Percentiles rank a stretch among this genome's conserved stretches.
Evolutionary conservation across 495 filamentous ascomycete species (phyloP).

Genomic region (Diplogelasinospora grovesii): DNA sequence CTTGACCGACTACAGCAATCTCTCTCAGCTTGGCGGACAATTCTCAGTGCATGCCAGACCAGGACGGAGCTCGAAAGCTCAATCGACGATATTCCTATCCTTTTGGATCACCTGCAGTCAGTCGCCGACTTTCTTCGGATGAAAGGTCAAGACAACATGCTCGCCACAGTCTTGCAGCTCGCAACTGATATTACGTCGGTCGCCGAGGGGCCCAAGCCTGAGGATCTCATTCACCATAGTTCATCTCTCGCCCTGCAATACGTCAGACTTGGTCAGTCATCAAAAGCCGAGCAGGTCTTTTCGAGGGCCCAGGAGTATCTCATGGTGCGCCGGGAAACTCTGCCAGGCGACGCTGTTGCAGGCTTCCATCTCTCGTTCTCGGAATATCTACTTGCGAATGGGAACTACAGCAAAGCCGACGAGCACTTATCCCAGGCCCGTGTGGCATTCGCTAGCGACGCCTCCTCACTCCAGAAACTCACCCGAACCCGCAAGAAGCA

Average conservation of each 20-base stretch:
- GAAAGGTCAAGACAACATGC: conserved; percentile 49
- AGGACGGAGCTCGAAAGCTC: conserved; percentile 43
- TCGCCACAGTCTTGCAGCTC: conserved; percentile 42
- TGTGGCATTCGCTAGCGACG: conserved; percentile 18
- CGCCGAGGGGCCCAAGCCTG: conserved; percentile 41
- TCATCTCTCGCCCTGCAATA: conserved; percentile 63
- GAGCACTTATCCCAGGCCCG: conserved; percentile 34
- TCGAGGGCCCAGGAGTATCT: conserved; percentile 45
- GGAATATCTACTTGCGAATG: conserved; percentile 66
- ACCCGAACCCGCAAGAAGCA: conserved; percentile 28
- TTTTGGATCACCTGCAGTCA: conserved; percentile 56
- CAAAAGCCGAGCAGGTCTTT: conserved; percentile 62
- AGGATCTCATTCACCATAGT: conserved; percentile 53
- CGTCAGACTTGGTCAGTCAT: conserved; percentile 68
- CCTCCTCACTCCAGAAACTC: conserved; percentile 14
- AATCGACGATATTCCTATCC: conserved; percentile 57
- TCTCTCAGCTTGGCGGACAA: conserved; percentile 45
- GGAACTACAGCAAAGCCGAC: conserved; percentile 54
- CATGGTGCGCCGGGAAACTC: conserved; percentile 3
- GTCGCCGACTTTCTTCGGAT: conserved; percentile 74
- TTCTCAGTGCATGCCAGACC: conserved; percentile 42
- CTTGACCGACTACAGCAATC: conserved; percentile 41
- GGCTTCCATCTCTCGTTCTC: conserved; percentile 61
- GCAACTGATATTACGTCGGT: conserved; percentile 47
- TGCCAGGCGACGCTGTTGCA: conserved; percentile 34